Percentiles rank a stretch among this genome's conserved stretches.
phyloP scores from a whole-genome alignment of 345 rosid genomes.

The Sonneratia caseolaris region DNA sequence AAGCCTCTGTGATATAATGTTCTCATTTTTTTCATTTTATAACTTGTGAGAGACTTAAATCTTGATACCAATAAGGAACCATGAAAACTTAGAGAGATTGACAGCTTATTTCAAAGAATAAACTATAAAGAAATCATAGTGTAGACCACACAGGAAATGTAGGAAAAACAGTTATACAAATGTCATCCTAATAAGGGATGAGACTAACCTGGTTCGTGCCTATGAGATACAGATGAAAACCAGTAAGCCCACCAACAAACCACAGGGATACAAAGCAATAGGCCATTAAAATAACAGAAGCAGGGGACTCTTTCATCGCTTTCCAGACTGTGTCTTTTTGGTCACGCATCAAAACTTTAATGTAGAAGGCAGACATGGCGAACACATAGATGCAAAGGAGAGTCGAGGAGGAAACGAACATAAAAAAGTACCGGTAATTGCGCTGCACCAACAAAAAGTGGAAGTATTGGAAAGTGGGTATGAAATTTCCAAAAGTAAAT shows the following conservation, averaged over 20 bases:
- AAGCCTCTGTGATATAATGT: neutral
- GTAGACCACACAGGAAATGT: neutral
- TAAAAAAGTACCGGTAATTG: conserved; percentile 90
- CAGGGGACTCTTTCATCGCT: conserved; percentile 86
- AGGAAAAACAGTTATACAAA: neutral
- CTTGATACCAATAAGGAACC: neutral
- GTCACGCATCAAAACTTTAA: conserved; percentile 72
- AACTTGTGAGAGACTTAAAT: neutral
- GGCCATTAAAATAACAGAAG: conserved; percentile 67
- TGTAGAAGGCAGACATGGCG: conserved; percentile 70
- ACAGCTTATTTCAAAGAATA: neutral
- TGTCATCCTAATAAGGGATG: neutral
- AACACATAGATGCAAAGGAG: conserved; percentile 90
- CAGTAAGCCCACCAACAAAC: conserved; percentile 97
- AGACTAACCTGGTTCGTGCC: conserved; percentile 78
- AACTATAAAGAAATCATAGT: neutral
- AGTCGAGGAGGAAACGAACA: conserved; percentile 87
- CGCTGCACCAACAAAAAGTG: conserved; percentile 50
- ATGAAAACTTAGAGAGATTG: neutral
- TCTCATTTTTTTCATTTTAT: too few species aligned
- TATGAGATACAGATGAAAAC: conserved; percentile 85
- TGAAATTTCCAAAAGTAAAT: neutral
- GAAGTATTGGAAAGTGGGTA: neutral
- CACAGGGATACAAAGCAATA: conserved; percentile 80
- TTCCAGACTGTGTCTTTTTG: conserved; percentile 52